phyloP scores from a whole-genome alignment of 345 rosid species.

The Eucalyptus polybractea region DNA sequence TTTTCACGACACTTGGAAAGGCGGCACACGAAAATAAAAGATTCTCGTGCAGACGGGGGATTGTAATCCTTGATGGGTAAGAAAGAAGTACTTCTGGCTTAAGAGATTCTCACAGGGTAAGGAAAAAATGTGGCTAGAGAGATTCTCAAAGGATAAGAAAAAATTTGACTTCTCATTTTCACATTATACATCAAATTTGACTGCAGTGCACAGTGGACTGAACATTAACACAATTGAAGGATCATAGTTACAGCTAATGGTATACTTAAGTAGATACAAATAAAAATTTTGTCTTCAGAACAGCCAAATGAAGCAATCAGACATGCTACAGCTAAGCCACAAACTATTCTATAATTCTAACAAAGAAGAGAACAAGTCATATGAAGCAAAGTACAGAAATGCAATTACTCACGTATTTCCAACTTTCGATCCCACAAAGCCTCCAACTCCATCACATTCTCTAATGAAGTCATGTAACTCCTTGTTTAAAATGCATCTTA shows the following conservation, averaged over 20 bases:
- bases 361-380: not conserved
- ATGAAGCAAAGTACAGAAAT: not conserved
- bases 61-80: not conserved
- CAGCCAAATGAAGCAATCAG: not conserved
- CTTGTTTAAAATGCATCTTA: constrained; percentile 66
- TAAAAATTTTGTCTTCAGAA: not conserved
- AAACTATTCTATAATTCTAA: not conserved
- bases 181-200: not conserved
- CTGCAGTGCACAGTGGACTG: not conserved
- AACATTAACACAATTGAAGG: not conserved
- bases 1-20: not conserved
- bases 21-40: not conserved
- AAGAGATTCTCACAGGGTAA: not conserved
- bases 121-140: not conserved
- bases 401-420: constrained; percentile 55
- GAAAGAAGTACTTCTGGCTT: not conserved
- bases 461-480: constrained; percentile 71
- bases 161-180: not conserved
- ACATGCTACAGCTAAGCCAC: not conserved
- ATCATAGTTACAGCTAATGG: not conserved
- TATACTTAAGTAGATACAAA: not conserved
- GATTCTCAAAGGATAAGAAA: not conserved
- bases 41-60: not conserved
- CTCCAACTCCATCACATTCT: constrained; percentile 64
- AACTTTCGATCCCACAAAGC: constrained; percentile 73